Base-by-base conservation (phyloP, 164 flowering plant genomes). In the Stephania yunnanensis region DNA sequence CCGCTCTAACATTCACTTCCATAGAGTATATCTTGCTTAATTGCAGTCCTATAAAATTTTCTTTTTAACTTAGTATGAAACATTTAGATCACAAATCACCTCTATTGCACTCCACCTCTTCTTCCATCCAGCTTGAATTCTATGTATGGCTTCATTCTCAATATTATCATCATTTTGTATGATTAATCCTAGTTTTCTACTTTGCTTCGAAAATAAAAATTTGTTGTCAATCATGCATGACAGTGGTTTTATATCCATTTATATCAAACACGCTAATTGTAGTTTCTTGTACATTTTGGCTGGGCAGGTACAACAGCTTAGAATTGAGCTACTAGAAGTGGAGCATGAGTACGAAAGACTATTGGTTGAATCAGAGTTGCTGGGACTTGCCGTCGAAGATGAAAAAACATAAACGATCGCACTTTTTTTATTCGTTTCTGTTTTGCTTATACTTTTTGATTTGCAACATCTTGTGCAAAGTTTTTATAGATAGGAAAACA, bases 241-340 rank as follows among this genome's bases (percentile, higher is more conserved):
- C 42, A 36, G 0, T 36, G 42, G 42, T 36, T 36, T 36, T 36
- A 36, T 36, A 36, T 72, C 68, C n/a, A 13, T 15, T 3, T 22
- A 44, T 48, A 9, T 63, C 66, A 2, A 4, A 17, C 25, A 63
- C 7, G 3, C 17, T 4, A 63, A 63, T 19, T 30, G 46, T 25
- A 17, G 10, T 58, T 63, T 70, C 7, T 19, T 6, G 63, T 36
- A 36, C 42, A 36, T 70, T 61, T 17, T 44, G 25, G 22, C 22
- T 75, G 42, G 45, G 74, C 85, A 91, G 95, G 80, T 83, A n/a
- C 71, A 65, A 68, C 69, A 20, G 71, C 91, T 91, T 46, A 74
- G 17, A 78, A 74, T 15, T 7, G 88, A 91, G 74, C 73, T 91
- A 55, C 30, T 20, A 45, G 85, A 82, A 68, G 85, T 74, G 2